Base-by-base conservation (phyloP, 495 filamentous ascomycete species). In the Massariosphaeria phaeospora region DNA sequence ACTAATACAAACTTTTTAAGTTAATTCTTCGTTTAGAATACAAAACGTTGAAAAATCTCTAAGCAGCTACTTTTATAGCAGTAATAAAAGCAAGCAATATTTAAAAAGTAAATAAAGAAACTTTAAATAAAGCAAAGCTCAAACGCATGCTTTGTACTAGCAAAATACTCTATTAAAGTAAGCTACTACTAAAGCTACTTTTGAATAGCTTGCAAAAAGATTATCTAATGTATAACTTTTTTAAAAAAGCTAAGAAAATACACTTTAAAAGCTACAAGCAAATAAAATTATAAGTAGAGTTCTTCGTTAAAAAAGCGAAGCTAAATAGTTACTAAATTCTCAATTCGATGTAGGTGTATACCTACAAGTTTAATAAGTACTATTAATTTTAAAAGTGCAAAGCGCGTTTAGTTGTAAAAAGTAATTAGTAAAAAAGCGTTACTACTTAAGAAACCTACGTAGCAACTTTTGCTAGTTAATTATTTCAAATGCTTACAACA, bases 381-480 rank as follows among this genome's bases (percentile, higher is more conserved):
- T 39, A 63, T 17, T 58, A 48, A 18, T 52, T 69, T 6, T 26
- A 36, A 12, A 69, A 68, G 51, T 59, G 48, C 18, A 70, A 70
- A 42, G 64, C 67, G 26, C 9, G 67, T 12, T 38, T 70, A 10
- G 65, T 52, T 31, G 65, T 67, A 3, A 48, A 61, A 50, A 60
- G 67, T 21, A 63, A 70, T 48, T 49, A 67, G 10, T 23, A 50
- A n/a, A 38, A 50, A n/a, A n/a, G n/a, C 23, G 21, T 40, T 38
- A 40, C 34, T 5, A 5, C 34, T 20, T 17, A 38, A 50, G 47
- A 48, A 5, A 48, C 44, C 25, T n/a, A n/a, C n/a, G n/a, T n/a
- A n/a, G n/a, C n/a, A n/a, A n/a, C n/a, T n/a, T n/a, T n/a, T n/a
- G n/a, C 42, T 6, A 17, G 18, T 26, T 11, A 29, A 24, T 25